Percentiles rank a stretch among this genome's conserved stretches.
Conservation (phyloP, 805 yeast species). For the Saccharomycopsis olivae region DNA sequence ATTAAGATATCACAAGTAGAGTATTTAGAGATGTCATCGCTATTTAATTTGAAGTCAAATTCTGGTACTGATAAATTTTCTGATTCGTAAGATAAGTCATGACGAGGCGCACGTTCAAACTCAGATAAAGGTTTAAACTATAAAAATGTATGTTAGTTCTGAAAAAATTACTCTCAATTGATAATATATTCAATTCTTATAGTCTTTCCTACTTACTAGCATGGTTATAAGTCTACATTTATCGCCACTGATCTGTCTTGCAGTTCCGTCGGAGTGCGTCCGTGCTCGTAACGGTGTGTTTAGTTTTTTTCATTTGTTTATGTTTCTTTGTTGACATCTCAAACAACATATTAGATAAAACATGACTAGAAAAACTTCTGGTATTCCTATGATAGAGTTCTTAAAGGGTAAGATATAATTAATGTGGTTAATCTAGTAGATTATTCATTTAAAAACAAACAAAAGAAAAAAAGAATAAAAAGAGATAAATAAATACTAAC, state of each 20-base stretch:
- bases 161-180: too few species aligned
- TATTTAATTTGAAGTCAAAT: conserved; percentile 1
- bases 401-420: conserved; percentile 13
- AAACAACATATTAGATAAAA: background rate
- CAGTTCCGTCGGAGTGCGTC: background rate
- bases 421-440: background rate
- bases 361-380: conserved; percentile 1
- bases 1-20: background rate
- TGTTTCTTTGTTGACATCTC: background rate
- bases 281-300: too few species aligned
- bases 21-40: background rate
- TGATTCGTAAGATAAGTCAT: too few species aligned
- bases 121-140: conserved; percentile 19
- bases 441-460: too few species aligned
- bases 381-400: conserved; percentile 14
- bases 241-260: too few species aligned
- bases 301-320: background rate
- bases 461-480: too few species aligned
- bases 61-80: too few species aligned
- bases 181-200: too few species aligned
- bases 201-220: too few species aligned
- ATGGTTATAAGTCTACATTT: too few species aligned
- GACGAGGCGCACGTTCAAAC: conserved; percentile 18
- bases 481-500: background rate
- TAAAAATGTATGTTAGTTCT: conserved; percentile 1